Evolutionary conservation across 306 rosid genomes (phyloP).

Genomic region (Prinsepia uniflora): DNA sequence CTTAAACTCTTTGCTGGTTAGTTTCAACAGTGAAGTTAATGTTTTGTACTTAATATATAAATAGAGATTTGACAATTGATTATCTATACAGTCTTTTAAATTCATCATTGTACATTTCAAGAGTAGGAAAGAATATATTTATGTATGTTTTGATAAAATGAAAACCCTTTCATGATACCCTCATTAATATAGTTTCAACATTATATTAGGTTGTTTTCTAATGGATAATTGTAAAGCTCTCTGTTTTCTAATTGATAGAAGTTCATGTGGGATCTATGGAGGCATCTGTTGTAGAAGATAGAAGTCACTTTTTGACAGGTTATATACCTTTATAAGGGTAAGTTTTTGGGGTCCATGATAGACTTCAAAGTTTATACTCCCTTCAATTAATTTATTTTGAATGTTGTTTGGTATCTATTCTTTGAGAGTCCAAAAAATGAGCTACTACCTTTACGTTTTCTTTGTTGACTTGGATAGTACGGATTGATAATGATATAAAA

Average conservation of each 20-base stretch:
- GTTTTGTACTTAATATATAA: background rate
- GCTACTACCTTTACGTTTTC: too few species aligned
- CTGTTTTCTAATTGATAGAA: slow-evolving; percentile 11
- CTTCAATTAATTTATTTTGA: too few species aligned
- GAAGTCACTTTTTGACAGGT: slow-evolving; percentile 13
- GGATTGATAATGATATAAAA: too few species aligned
- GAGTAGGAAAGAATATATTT: too few species aligned
- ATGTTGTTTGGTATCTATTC: too few species aligned
- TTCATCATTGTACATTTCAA: background rate
- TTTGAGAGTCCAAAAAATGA: too few species aligned
- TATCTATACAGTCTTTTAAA: background rate
- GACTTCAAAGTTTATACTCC: too few species aligned
- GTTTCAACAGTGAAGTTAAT: background rate
- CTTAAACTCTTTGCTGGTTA: background rate
- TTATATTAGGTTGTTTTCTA: background rate
- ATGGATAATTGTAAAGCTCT: background rate
- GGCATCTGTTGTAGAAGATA: slow-evolving; percentile 29
- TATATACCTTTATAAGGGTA: slow-evolving; percentile 12
- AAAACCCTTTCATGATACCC: too few species aligned
- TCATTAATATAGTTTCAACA: background rate
- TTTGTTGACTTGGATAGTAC: too few species aligned
- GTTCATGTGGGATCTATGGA: background rate
- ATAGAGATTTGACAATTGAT: background rate
- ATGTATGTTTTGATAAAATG: too few species aligned
- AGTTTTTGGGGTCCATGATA: too few species aligned